Percentiles rank a stretch among this genome's conserved stretches.
phyloP scores from a whole-genome alignment of 148 eudicot genomes.

The Silene latifolia region DNA sequence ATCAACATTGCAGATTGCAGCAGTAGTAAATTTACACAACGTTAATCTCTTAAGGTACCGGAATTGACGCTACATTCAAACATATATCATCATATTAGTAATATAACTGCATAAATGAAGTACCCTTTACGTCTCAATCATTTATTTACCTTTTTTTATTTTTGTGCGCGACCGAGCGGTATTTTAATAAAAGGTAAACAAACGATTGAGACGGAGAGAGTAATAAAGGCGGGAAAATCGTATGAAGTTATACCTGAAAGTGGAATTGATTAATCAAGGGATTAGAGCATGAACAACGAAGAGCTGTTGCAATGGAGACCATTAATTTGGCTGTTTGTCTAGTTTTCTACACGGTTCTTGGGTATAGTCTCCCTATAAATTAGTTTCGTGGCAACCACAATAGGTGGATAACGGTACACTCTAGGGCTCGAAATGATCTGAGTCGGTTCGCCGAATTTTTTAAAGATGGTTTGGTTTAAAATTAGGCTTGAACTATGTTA shows the following conservation, averaged over 20 bases:
- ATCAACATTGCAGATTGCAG: constrained; percentile 22
- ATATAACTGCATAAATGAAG: not conserved
- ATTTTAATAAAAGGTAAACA: too few relatives aligned
- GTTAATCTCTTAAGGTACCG: constrained; percentile 19
- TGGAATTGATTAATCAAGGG: constrained; percentile 17
- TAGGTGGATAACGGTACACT: too few relatives aligned
- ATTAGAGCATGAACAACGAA: constrained; percentile 23
- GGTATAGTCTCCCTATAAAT: too few relatives aligned
- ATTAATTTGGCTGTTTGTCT: not conserved
- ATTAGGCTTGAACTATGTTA: too few relatives aligned
- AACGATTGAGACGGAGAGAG: not conserved
- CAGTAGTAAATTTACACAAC: constrained; percentile 13
- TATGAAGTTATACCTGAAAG: not conserved
- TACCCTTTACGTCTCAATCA: not conserved
- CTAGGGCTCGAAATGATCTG: too few relatives aligned
- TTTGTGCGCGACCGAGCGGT: too few relatives aligned
- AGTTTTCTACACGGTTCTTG: too few relatives aligned
- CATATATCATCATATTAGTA: not conserved
- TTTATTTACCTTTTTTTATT: too few relatives aligned
- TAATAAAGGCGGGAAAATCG: not conserved
- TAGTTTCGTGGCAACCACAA: too few relatives aligned
- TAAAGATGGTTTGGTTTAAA: too few relatives aligned
- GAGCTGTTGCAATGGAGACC: constrained; percentile 26
- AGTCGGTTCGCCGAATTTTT: too few relatives aligned
- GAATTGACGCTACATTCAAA: constrained; percentile 24